phyloP scores from a whole-genome alignment of 2,329 filamentous ascomycete genomes.

The Alternaria arbusti region DNA sequence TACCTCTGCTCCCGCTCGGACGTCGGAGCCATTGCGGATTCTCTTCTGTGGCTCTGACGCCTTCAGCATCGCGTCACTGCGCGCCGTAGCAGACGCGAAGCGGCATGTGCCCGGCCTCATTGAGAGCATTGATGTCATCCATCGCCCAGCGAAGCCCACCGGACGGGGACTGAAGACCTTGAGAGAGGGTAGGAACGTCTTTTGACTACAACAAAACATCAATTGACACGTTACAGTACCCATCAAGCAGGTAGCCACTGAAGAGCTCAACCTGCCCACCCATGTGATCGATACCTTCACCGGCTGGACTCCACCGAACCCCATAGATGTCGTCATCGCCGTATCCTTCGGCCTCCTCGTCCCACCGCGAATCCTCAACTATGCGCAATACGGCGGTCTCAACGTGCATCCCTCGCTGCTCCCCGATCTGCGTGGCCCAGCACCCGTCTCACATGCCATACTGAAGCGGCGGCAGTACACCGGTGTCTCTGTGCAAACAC shows the following conservation, averaged over 20 bases:
- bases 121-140: slow-evolving; percentile 83
- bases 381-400: slow-evolving; percentile 80
- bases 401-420: slow-evolving; percentile 94
- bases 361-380: slow-evolving; percentile 73
- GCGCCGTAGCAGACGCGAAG: slow-evolving; percentile 70
- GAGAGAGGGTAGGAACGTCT: slow-evolving; percentile 63
- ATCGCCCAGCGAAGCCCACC: slow-evolving; percentile 76
- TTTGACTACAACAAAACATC: neutral
- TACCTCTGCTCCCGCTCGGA: slow-evolving; percentile 3
- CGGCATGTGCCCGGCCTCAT: slow-evolving; percentile 37
- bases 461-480: slow-evolving; percentile 66
- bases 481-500: slow-evolving; percentile 85
- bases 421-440: slow-evolving; percentile 83
- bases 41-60: slow-evolving; percentile 94
- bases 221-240: slow-evolving; percentile 64
- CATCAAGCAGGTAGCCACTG: slow-evolving; percentile 67
- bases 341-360: slow-evolving; percentile 95
- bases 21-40: slow-evolving; percentile 70
- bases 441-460: slow-evolving; percentile 86
- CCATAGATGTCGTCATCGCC: slow-evolving; percentile 77
- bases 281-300: slow-evolving; percentile 84
- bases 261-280: slow-evolving; percentile 67
- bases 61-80: slow-evolving; percentile 82
- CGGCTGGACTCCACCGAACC: slow-evolving; percentile 66
- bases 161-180: slow-evolving; percentile 76